Evolutionary conservation across 306 rosid species (phyloP).

Genomic region (Vicia villosa): DNA sequence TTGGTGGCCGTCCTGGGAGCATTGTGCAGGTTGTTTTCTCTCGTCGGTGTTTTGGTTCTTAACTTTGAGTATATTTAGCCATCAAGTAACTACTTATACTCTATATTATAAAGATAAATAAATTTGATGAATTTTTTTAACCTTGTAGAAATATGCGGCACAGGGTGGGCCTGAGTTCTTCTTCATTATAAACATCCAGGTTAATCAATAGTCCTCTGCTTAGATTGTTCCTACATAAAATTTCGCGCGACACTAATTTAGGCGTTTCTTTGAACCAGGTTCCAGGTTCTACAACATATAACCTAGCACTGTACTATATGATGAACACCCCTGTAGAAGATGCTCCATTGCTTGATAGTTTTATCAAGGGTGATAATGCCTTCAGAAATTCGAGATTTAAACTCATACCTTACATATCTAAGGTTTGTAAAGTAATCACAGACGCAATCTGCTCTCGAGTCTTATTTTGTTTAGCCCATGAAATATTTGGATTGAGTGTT

Average conservation of each 20-base stretch:
- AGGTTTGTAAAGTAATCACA: constrained; percentile 52
- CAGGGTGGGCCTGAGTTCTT: constrained; percentile 86
- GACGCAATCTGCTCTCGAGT: constrained; percentile 16
- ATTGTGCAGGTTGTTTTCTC: constrained; percentile 72
- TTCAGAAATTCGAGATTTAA: constrained; percentile 90
- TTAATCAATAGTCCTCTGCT: constrained; percentile 30
- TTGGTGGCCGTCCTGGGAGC: constrained; percentile 77
- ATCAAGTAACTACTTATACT: constrained; percentile 29
- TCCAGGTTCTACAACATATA: constrained; percentile 80
- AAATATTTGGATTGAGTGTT: constrained; percentile 13
- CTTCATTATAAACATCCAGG: constrained; percentile 87
- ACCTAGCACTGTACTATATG: constrained; percentile 82
- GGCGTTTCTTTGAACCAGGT: constrained; percentile 50
- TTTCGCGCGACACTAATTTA: constrained; percentile 16
- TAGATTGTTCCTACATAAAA: constrained; percentile 15
- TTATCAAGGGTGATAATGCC: constrained; percentile 82
- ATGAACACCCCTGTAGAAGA: constrained; percentile 76
- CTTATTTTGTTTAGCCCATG: constrained; percentile 21
- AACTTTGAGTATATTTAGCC: constrained; percentile 24
- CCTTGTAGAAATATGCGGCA: constrained; percentile 76
- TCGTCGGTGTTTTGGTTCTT: constrained; percentile 31
- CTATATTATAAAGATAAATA: constrained; percentile 23
- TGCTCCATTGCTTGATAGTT: constrained; percentile 65
- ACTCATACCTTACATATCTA: constrained; percentile 90
- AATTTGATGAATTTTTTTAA: constrained; percentile 21